Base-by-base conservation (phyloP, 129 eudicot species). In the Saposhnikovia divaricata region DNA sequence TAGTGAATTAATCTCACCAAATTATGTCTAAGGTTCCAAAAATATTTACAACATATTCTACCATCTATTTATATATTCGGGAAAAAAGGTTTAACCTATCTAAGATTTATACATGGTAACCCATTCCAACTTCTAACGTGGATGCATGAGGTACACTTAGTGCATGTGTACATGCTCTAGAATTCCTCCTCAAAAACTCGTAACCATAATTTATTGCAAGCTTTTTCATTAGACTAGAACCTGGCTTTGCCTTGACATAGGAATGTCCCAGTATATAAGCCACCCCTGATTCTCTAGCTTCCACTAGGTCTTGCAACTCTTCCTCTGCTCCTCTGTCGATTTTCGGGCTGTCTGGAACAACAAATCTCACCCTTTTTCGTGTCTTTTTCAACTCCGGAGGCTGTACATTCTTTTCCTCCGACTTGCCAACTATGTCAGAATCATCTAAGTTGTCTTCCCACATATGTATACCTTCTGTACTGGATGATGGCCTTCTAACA, bases 101-200 rank as follows among this genome's bases (percentile, higher is more conserved):
- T 44, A 44, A 53, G 71, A 71, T 72, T 63, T 87, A 93, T 73
- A 93, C 91, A 82, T 89, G 93, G 80, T 88, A 93, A 63, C 87
- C 85, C 98, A 93, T 93, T 44, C 98, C 98, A 34, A 93, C 98
- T 83, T 93, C 97, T 19, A 95, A 90, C 8, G 97, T 90, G 13
- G 97, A 92, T 63, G 99, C 97, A 84, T 90, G 99, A 75, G 98
- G 98, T 34, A 87, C 88, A 42, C 85, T 83, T 31, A 86, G 50
- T 5, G 92, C 87, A 75, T 88, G 86, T 0, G 91, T 82, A 3
- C 93, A 85, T 16, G 81, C 84, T 73, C 96, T 85, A 46, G 88
- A 80, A 25, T 91, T 94, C 81, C 98, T 83, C 66, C 97, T 88
- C 90, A 94, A 88, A 74, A 91, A 86, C 78, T 91, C 98, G 31